Evolutionary conservation across 371 early-diverging fungal genomes (phyloP).

Genomic region (Racocetra persica): DNA sequence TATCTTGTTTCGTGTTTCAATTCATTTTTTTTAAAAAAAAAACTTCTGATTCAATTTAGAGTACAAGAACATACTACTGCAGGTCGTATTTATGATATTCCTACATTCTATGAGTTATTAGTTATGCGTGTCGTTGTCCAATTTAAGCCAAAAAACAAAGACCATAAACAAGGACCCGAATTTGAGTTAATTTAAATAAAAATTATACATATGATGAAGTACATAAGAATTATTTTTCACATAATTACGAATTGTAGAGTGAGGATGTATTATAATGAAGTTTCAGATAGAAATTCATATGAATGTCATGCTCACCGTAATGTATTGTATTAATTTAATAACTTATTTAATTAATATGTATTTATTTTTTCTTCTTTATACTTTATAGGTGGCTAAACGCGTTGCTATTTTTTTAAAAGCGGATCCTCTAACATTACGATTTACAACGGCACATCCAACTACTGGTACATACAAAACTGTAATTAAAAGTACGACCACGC

Average conservation of each 20-base stretch:
- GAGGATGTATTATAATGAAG: too few relatives aligned
- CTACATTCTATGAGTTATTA: slow-evolving; percentile 77
- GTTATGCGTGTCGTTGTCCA: slow-evolving; percentile 68
- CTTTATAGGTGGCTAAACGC: slow-evolving; percentile 50
- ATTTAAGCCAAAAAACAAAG: slow-evolving; percentile 68
- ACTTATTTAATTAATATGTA: too few relatives aligned
- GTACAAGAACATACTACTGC: slow-evolving; percentile 42
- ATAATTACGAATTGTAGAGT: neutral
- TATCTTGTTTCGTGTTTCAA: neutral
- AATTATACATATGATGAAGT: slow-evolving; percentile 72
- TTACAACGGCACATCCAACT: slow-evolving; percentile 53
- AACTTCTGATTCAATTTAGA: neutral
- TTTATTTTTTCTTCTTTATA: too few relatives aligned
- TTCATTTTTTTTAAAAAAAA: neutral
- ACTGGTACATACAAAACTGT: slow-evolving; percentile 59
- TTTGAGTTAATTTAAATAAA: slow-evolving; percentile 65
- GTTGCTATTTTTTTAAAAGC: slow-evolving; percentile 64
- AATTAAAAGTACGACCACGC: slow-evolving; percentile 52
- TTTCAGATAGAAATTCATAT: too few relatives aligned
- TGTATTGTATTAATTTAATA: neutral
- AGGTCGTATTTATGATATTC: slow-evolving; percentile 60
- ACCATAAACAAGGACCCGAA: slow-evolving; percentile 49
- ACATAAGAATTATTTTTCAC: neutral
- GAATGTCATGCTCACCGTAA: too few relatives aligned
- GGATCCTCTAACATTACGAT: slow-evolving; percentile 72